Percentiles rank a stretch among this genome's conserved stretches.
Evolutionary conservation across 441 rosid genomes (phyloP).

Genomic region (Populus trichocarpa): DNA sequence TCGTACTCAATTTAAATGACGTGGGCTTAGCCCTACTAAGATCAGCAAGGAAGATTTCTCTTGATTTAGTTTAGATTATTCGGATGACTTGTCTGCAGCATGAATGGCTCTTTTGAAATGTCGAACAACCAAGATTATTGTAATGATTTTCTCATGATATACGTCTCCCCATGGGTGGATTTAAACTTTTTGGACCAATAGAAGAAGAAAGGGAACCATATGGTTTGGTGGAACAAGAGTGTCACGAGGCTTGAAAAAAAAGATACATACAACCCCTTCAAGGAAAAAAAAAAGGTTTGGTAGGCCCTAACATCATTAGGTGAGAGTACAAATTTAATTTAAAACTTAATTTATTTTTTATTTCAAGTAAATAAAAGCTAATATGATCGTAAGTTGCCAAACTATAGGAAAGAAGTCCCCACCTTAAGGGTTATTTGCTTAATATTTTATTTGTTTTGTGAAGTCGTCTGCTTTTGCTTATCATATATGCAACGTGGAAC

Average conservation of each 20-base stretch:
- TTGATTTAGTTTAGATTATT: not conserved
- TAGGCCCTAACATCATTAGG: not conserved
- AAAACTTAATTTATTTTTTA: no score
- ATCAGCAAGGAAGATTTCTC: not conserved
- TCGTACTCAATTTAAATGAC: not conserved
- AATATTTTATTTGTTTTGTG: no score
- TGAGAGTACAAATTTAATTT: not conserved
- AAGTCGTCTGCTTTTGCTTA: no score
- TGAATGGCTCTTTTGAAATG: slow-evolving; percentile 22
- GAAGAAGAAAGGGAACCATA: slow-evolving; percentile 7
- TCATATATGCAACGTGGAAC: no score
- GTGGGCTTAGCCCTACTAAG: not conserved
- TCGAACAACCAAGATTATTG: slow-evolving; percentile 5
- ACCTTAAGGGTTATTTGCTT: no score
- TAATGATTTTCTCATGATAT: slow-evolving; percentile 16
- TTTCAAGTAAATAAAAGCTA: not conserved
- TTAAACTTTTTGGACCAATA: slow-evolving; percentile 34
- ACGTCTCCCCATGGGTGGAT: slow-evolving; percentile 8
- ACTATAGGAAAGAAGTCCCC: not conserved
- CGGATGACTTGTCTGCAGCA: not conserved
- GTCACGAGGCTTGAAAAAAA: slow-evolving; percentile 23
- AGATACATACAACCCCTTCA: not conserved
- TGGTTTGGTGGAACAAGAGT: slow-evolving; percentile 34
- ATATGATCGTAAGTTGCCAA: not conserved
- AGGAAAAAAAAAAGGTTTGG: not conserved